A percentile compares a stretch with the other conserved stretches of the same genome.
Conservation (phyloP, 768 basidiomycete species). For the Trametes cinnabarina region DNA sequence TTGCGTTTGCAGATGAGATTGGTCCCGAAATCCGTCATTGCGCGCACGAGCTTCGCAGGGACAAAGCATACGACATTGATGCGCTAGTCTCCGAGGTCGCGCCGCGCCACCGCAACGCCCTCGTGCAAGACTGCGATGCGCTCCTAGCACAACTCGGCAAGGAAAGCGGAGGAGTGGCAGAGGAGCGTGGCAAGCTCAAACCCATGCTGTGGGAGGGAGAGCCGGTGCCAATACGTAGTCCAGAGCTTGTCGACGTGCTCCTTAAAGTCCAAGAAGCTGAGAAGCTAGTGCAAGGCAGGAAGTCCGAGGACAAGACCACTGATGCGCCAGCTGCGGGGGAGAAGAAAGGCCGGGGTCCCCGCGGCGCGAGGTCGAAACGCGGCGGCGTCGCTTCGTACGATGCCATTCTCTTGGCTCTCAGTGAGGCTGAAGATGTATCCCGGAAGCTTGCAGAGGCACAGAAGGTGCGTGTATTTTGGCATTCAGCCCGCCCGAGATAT, state of each 20-base stretch:
- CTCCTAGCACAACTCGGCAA: conserved; percentile 51
- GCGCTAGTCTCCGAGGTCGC: conserved; percentile 67
- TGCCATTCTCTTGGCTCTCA: conserved; percentile 75
- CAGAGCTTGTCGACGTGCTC: conserved; percentile 86
- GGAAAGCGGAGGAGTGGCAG: conserved; percentile 40
- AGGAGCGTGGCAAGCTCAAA: conserved; percentile 53
- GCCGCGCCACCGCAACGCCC: conserved; percentile 50
- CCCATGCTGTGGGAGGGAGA: conserved; percentile 77
- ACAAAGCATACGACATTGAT: conserved; percentile 79
- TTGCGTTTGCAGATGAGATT: conserved; percentile 80
- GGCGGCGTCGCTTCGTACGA: conserved; percentile 86
- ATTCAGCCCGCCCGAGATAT: too few species aligned
- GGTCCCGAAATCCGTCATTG: conserved; percentile 90
- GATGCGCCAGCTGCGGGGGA: conserved; percentile 33
- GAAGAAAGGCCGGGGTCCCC: conserved; percentile 38
- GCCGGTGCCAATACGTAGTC: conserved; percentile 81
- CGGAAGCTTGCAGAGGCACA: conserved; percentile 81
- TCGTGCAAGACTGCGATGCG: conserved; percentile 62
- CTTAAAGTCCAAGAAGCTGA: conserved; percentile 76
- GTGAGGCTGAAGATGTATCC: conserved; percentile 86
- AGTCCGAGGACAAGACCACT: conserved; percentile 23
- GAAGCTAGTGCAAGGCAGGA: conserved; percentile 44
- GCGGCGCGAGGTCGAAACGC: conserved; percentile 54
- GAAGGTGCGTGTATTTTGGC: conserved; percentile 50
- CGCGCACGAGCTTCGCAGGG: conserved; percentile 81